phyloP scores from a whole-genome alignment of 176 grass and related monocot genomes.

The Carex littledalei region DNA sequence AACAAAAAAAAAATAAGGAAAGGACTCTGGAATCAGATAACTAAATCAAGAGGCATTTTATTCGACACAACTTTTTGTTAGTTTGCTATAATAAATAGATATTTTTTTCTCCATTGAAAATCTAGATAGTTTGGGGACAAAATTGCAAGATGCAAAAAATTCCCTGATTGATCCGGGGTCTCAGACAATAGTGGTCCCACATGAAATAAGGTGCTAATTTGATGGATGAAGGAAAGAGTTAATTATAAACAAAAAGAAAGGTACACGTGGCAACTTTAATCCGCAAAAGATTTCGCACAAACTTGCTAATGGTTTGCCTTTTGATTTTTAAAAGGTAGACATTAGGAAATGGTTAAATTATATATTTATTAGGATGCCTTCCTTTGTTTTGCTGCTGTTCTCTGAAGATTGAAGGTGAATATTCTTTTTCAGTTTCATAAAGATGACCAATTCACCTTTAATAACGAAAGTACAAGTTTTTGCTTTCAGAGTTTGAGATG shows the following conservation, averaged over 20 bases:
- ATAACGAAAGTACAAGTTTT: not conserved
- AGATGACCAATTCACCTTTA: not conserved
- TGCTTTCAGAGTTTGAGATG: not conserved
- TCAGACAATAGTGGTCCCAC: not conserved
- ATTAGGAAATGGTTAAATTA: not conserved
- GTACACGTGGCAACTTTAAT: not conserved
- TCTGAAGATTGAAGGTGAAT: not conserved
- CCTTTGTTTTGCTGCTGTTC: not conserved
- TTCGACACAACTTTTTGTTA: too few species aligned
- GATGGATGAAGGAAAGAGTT: conserved; percentile 10
- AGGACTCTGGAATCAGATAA: too few species aligned
- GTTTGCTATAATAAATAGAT: not conserved
- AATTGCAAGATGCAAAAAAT: not conserved
- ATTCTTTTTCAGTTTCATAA: not conserved
- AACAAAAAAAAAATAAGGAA: too few species aligned
- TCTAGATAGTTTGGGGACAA: not conserved
- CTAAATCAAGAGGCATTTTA: too few species aligned
- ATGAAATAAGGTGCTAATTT: conserved; percentile 28
- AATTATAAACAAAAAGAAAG: conserved; percentile 16
- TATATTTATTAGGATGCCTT: not conserved
- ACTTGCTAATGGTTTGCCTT: conserved; percentile 1
- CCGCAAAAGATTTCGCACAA: not conserved
- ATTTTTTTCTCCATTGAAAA: not conserved
- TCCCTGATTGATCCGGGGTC: not conserved
- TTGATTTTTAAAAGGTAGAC: not conserved